Base-by-base conservation (phyloP, 306 rosid genomes). In the Rubus parviflorus region DNA sequence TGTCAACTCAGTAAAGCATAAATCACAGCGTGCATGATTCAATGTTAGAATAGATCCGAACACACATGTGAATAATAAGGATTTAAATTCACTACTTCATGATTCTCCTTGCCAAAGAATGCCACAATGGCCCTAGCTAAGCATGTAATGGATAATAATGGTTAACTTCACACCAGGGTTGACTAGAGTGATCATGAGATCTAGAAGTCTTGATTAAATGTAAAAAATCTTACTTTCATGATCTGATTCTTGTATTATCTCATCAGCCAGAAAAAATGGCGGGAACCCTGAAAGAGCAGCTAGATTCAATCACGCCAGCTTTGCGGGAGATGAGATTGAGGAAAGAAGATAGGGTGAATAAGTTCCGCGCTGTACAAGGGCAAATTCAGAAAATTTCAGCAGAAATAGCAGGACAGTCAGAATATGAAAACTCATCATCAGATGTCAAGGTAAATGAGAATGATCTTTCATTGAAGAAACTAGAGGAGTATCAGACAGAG, bases 291-390 rank as follows among this genome's bases (percentile, higher is more conserved):
- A 92, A 89, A 85, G 96, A 89, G 86, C 99, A 96, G 84, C 85
- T 96, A 84, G 93, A 96, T 81, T 96, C 99, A 19, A 89, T 96
- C 76, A 90, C 91, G 35, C 99, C 99, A 48, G 94, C 96, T 63
- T 85, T 92, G 80, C 80, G 72, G 70, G 97, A 96, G 75, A 92
- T 96, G 98, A 83, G 90, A 46, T 49, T 80, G 82, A 89, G 93
- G 86, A 96, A 91, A 85, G 96, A 89, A 79, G 99, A 92, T 72
- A 89, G 99, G 83, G 45, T 92, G 84, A 92, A 84, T 77, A 92
- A 91, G 83, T 96, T 92, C 80, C 87, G 82, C 70, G 80, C 84
- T 17, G 91, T 92, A 63, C 99, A 86, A 79, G 88, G 86, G 72
- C 88, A 89, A 72, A 91, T 92, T 80, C 96, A 87, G 83, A 91